phyloP scores from a whole-genome alignment of 345 rosid species.

The Eucalyptus marginata region DNA sequence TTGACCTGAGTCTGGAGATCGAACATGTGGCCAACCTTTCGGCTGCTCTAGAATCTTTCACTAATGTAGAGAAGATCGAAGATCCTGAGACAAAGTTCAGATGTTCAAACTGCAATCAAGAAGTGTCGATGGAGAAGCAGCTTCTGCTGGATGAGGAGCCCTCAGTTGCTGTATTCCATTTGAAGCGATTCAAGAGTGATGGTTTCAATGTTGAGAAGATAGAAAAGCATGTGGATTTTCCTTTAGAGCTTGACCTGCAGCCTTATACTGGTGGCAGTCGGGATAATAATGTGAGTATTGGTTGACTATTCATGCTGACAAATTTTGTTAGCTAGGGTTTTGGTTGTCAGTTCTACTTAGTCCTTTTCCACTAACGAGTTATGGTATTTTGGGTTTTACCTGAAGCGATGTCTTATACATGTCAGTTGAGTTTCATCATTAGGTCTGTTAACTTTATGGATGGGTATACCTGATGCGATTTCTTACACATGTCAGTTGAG shows the following conservation, averaged over 20 bases:
- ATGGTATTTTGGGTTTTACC: background rate
- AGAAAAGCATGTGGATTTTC: constrained; percentile 60
- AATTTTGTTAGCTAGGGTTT: background rate
- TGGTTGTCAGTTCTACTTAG: background rate
- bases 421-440: background rate
- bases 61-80: constrained; percentile 67
- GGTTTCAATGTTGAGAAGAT: constrained; percentile 62
- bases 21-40: constrained; percentile 42
- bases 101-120: constrained; percentile 64
- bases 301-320: background rate
- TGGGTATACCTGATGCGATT: background rate
- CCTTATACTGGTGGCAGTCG: constrained; percentile 33
- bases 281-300: constrained; percentile 26
- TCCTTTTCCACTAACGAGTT: background rate
- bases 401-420: background rate
- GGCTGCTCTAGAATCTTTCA: constrained; percentile 61
- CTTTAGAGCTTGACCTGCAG: constrained; percentile 68
- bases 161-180: constrained; percentile 54
- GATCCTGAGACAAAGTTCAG: constrained; percentile 36
- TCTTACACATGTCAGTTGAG: background rate
- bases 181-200: constrained; percentile 82
- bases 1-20: constrained; percentile 76
- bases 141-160: constrained; percentile 67
- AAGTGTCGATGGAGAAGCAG: constrained; percentile 65
- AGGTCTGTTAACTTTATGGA: background rate